Base-by-base conservation (phyloP, 1,284 basidiomycete species). In the Cryptococcus wingfieldii region DNA sequence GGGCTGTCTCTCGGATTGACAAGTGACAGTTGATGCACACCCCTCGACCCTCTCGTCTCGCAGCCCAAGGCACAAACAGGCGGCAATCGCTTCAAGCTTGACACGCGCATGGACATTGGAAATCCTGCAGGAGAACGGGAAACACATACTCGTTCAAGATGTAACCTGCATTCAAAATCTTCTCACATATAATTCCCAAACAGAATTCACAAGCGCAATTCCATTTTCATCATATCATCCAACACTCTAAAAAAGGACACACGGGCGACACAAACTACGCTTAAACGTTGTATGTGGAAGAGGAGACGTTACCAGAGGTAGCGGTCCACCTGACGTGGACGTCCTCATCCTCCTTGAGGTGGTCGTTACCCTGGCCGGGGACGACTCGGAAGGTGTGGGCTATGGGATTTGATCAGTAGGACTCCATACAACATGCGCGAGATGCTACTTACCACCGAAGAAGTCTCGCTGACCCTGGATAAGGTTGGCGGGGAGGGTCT, bases 331-430 rank as follows among this genome's bases (percentile, higher is more conserved):
- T 81, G 76, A 78, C 72, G 76, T 77, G 93, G 76, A 96, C 91
- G 76, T 95, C 89, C 79, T 89, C 79, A 74, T 86, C 88, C 58
- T 83, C 75, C 80, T 85, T 83, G 79, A 95, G 85, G 74, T 81
- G 86, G 55, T 81, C 83, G 77, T 87, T 92, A 80, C 91, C 90
- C 79, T 89, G 88, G 58, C 92, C 90, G 53, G 91, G 87, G 53
- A 91, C 80, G 58, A 96, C 89, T 59, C 83, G 83, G 89, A 95
- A 96, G 55, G 92, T 95, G 82, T 96, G 93, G 50, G 93, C 91
- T 83, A 89, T 89, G 51, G 16, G 31, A 23, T 23, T 45, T 19
- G 10, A 18, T 41, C 19, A 34, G 12, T 19, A 39, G 44, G 13
- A 54, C 44, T 45, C 9, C 51, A 47, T 18, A 55, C 39, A 42